These are phyloP conservation scores for Debaryomyces nepalensis DNA, from an alignment of 1,139 yeast genomes.

Conservation along the genomic window DNA sequence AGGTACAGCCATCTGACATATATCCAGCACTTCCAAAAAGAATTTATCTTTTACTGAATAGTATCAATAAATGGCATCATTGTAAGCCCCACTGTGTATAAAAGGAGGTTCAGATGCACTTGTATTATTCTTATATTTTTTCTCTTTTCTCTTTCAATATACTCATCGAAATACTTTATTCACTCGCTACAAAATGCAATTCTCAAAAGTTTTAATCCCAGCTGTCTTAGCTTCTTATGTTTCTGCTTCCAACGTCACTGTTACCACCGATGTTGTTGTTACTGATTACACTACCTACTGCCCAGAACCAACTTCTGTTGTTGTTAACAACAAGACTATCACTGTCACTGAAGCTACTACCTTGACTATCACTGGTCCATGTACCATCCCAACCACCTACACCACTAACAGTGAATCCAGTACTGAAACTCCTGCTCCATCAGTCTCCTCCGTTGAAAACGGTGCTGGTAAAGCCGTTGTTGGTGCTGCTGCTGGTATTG, in stretches of 20 bases:
- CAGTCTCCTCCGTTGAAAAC: conserved; percentile 25
- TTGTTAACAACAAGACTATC: conserved; percentile 52
- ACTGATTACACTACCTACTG: conserved; percentile 55
- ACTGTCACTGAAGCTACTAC: conserved; percentile 53
- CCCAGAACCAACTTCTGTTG: conserved; percentile 45
- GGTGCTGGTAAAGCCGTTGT: conserved; percentile 47
- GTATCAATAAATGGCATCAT: too few relatives aligned
- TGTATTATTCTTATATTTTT: not conserved
- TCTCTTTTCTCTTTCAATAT: not conserved
- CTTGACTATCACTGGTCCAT: conserved; percentile 51
- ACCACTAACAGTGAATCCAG: conserved; percentile 27
- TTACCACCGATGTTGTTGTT: conserved; percentile 49
- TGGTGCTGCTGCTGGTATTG: conserved; percentile 55
- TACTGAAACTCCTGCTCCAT: conserved; percentile 22
- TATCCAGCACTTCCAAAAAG: not conserved
- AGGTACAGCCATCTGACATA: conserved; percentile 4
- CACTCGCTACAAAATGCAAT: conserved; percentile 37
- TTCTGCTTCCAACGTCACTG: conserved; percentile 46
- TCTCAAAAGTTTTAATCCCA: conserved; percentile 44
- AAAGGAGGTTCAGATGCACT: not conserved
- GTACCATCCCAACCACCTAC: conserved; percentile 53
- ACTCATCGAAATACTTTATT: not conserved
- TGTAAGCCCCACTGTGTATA: too few relatives aligned
- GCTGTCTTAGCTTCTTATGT: conserved; percentile 45
- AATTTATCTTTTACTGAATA: not conserved